Evolutionary conservation across 805 yeast species (phyloP).

Genomic region (Yarrowia sp.): DNA sequence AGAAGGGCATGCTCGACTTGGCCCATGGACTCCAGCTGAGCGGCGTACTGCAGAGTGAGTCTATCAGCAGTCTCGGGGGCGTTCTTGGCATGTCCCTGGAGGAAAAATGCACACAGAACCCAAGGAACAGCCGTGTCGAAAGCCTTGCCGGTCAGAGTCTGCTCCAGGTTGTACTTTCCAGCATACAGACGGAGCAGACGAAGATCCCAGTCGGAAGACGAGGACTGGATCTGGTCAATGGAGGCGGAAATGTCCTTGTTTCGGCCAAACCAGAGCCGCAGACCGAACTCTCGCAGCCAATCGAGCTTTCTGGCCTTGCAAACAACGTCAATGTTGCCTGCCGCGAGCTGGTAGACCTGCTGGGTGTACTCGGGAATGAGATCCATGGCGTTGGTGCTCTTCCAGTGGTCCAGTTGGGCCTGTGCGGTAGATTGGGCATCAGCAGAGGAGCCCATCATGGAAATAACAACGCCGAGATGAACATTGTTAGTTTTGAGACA

Average conservation of each 20-base stretch:
- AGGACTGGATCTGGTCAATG: constrained; percentile 9
- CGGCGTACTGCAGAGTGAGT: constrained; percentile 4
- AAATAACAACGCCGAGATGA: constrained; percentile 73
- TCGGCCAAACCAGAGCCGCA: constrained; percentile 67
- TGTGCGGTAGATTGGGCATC: neutral
- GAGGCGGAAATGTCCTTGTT: constrained; percentile 17
- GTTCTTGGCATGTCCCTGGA: constrained; percentile 20
- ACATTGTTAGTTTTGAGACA: constrained; percentile 69
- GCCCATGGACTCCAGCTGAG: constrained; percentile 26
- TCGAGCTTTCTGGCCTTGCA: constrained; percentile 56
- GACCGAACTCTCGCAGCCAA: constrained; percentile 70
- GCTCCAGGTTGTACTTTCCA: constrained; percentile 39
- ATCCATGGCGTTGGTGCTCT: constrained; percentile 13
- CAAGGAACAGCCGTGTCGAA: constrained; percentile 40
- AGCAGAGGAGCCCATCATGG: constrained; percentile 65
- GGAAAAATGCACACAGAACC: constrained; percentile 44
- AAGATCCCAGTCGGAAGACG: constrained; percentile 23
- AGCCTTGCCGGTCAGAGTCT: constrained; percentile 40
- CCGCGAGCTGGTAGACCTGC: constrained; percentile 35
- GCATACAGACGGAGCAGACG: constrained; percentile 41
- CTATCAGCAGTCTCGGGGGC: neutral
- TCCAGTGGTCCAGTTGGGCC: constrained; percentile 37
- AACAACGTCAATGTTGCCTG: constrained; percentile 41
- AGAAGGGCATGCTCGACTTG: constrained; percentile 23
- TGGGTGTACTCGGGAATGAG: constrained; percentile 44